These are phyloP conservation scores for Dendrostoma leiphaemia DNA, from an alignment of 2,329 filamentous ascomycete species.

Conservation along the genomic window DNA sequence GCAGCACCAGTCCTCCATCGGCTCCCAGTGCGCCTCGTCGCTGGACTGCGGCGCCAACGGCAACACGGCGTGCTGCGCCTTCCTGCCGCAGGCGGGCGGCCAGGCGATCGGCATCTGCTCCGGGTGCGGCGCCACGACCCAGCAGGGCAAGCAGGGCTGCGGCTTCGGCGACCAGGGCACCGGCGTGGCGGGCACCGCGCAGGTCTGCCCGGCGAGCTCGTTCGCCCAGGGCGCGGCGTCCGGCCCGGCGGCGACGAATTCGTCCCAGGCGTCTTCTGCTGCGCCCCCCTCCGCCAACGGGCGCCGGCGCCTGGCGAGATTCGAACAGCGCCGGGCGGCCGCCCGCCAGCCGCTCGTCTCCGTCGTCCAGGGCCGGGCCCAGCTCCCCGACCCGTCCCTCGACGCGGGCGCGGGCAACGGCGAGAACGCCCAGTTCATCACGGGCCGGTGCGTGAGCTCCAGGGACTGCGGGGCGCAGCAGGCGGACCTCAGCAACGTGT, in stretches of 20 bases:
- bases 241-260: neutral
- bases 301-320: neutral
- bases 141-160: neutral
- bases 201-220: neutral
- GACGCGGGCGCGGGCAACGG: constrained; percentile 2
- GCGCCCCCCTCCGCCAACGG: too few relatives aligned
- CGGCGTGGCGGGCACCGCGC: neutral
- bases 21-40: neutral
- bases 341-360: constrained; percentile 5
- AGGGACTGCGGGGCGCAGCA: constrained; percentile 10
- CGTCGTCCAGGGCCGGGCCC: too few relatives aligned
- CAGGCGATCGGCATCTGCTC: neutral
- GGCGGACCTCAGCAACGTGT: constrained; percentile 7
- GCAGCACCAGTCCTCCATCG: neutral
- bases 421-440: constrained; percentile 10
- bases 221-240: neutral
- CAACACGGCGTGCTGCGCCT: neutral
- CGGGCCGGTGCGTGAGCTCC: constrained; percentile 2
- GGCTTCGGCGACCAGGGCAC: neutral
- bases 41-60: constrained; percentile 4
- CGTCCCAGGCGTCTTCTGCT: neutral
- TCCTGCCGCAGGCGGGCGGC: neutral
- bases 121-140: neutral
- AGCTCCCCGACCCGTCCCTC: constrained; percentile 3
- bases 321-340: constrained; percentile 12